Evolutionary conservation across 768 basidiomycete species (phyloP).

Genomic region (Exsudoporus frostii): DNA sequence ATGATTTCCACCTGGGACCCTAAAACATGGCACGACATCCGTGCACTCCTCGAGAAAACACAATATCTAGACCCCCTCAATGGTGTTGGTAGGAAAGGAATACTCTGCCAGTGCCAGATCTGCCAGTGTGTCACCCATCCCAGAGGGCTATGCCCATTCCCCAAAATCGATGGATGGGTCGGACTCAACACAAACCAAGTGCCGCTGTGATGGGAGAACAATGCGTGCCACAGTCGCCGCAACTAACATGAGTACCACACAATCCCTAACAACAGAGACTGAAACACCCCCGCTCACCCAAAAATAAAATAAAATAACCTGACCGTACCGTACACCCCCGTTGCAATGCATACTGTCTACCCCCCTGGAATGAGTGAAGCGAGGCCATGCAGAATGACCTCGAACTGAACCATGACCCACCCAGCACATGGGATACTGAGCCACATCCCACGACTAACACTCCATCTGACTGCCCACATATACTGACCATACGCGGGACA

Average conservation of each 20-base stretch:
- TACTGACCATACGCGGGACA: conserved; percentile 8
- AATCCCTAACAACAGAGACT: too few species aligned
- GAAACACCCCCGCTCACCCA: too few species aligned
- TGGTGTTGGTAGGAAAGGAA: not conserved
- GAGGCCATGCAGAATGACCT: too few species aligned
- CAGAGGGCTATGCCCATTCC: not conserved
- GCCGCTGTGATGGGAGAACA: not conserved
- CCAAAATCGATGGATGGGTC: not conserved
- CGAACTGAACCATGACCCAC: too few species aligned
- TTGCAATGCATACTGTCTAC: too few species aligned
- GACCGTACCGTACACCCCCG: too few species aligned
- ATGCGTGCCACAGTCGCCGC: not conserved
- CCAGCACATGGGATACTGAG: too few species aligned
- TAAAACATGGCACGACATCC: not conserved
- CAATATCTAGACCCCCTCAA: not conserved
- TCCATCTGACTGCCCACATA: not conserved
- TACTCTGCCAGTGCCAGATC: not conserved
- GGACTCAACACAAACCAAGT: not conserved
- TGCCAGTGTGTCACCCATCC: not conserved
- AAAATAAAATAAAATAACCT: too few species aligned
- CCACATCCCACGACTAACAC: too few species aligned
- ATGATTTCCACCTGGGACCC: not conserved
- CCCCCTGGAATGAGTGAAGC: too few species aligned
- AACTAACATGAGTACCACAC: too few species aligned
- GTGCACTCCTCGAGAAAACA: not conserved